Conservation (phyloP, 139 green algal genomes). For the Chlorella sorokiniana region DNA sequence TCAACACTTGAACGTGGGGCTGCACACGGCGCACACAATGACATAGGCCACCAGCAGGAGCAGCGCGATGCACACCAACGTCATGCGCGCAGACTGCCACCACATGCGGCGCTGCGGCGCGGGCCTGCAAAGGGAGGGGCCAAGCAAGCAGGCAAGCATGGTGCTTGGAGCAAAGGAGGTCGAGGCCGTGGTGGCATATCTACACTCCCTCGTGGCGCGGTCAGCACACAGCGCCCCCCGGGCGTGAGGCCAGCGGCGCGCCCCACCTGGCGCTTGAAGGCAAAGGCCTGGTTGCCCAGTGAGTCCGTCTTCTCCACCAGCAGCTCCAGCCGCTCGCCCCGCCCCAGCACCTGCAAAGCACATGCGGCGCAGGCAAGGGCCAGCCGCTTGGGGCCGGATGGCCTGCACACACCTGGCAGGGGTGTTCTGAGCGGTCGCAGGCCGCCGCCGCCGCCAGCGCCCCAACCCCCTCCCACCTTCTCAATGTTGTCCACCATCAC, state of each 20-base stretch:
- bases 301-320: conserved; percentile 93
- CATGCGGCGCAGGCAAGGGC: not conserved
- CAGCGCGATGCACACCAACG: conserved; percentile 36
- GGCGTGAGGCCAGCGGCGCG: not conserved
- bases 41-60: conserved; percentile 63
- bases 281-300: conserved; percentile 70
- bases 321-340: conserved; percentile 93
- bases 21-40: conserved; percentile 63
- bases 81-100: conserved; percentile 72
- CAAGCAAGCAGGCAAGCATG: not conserved
- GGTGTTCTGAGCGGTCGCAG: no score
- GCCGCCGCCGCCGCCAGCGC: no score
- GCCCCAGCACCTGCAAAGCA: conserved; percentile 79
- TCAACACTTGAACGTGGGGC: conserved; percentile 59
- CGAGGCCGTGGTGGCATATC: no score
- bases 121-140: conserved; percentile 51
- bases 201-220: not conserved
- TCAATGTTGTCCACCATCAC: conserved; percentile 96
- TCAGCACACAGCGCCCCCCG: not conserved
- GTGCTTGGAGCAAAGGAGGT: not conserved
- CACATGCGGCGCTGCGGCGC: conserved; percentile 74
- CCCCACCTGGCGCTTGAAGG: conserved; percentile 70
- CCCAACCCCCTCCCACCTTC: conserved; percentile 41
- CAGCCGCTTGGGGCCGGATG: not conserved
- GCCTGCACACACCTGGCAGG: no score